These are phyloP conservation scores for Tulasnella calospora DNA, from an alignment of 768 basidiomycete genomes.

Conservation along the genomic window DNA sequence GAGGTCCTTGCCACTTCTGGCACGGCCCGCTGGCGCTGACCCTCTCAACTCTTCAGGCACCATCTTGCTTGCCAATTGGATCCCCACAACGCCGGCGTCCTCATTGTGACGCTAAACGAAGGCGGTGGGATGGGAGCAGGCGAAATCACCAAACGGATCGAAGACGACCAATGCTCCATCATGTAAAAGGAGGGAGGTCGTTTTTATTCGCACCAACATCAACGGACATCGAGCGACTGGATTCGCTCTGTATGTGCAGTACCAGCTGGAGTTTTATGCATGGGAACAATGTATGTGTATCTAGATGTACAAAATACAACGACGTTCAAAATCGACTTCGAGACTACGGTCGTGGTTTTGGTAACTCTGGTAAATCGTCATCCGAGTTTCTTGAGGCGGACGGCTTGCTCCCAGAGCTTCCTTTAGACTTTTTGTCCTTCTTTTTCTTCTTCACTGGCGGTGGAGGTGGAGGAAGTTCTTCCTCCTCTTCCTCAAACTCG, in stretches of 20 bases:
- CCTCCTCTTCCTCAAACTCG: slow-evolving; percentile 32
- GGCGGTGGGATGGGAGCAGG: slow-evolving; percentile 19
- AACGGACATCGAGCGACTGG: neutral
- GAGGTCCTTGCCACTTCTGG: neutral
- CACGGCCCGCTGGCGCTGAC: neutral
- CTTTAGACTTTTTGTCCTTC: neutral
- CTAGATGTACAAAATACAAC: slow-evolving; percentile 3
- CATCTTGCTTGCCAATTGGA: slow-evolving; percentile 69
- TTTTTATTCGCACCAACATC: neutral
- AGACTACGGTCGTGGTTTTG: neutral
- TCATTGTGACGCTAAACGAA: slow-evolving; percentile 61
- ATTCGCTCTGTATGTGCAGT: neutral
- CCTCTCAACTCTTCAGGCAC: slow-evolving; percentile 46
- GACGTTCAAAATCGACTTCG: neutral
- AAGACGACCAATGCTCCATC: slow-evolving; percentile 19
- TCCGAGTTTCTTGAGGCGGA: neutral
- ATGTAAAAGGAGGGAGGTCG: neutral
- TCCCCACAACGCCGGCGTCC: slow-evolving; percentile 74
- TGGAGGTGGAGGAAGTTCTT: neutral
- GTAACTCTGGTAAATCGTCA: neutral
- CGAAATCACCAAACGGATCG: slow-evolving; percentile 24
- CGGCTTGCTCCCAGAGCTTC: neutral
- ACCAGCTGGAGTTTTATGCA: neutral
- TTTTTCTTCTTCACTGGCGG: slow-evolving; percentile 12
- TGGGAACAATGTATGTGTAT: slow-evolving; percentile 3